Evolutionary conservation across 2,329 filamentous ascomycete species (phyloP).

Genomic region (Corynespora cassiicola): DNA sequence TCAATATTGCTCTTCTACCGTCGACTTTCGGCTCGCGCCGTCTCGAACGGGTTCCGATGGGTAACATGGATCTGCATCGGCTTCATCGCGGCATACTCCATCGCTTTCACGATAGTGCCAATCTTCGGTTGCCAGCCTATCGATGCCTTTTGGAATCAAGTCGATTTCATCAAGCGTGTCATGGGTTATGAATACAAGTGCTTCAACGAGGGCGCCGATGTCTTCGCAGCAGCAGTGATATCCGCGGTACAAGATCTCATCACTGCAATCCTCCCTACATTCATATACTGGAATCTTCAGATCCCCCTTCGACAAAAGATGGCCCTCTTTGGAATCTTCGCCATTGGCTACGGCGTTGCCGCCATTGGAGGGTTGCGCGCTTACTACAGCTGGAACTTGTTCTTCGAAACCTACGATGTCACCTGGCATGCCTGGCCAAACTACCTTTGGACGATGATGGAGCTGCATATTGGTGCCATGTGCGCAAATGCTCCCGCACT

Average conservation of each 20-base stretch:
- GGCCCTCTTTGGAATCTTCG: slow-evolving; percentile 37
- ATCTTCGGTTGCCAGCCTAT: slow-evolving; percentile 37
- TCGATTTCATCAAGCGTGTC: slow-evolving; percentile 18
- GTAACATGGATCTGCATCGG: slow-evolving; percentile 31
- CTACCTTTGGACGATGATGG: slow-evolving; percentile 27
- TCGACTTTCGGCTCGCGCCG: slow-evolving; percentile 30
- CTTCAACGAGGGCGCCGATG: slow-evolving; percentile 40
- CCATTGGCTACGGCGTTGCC: slow-evolving; percentile 37
- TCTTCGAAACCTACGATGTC: slow-evolving; percentile 37
- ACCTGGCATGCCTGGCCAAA: slow-evolving; percentile 33
- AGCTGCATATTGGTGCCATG: slow-evolving; percentile 36
- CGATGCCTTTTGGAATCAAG: slow-evolving; percentile 39
- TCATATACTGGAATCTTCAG: slow-evolving; percentile 39
- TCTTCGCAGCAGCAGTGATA: slow-evolving; percentile 34
- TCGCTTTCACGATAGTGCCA: slow-evolving; percentile 34
- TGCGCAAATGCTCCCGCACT: slow-evolving; percentile 39
- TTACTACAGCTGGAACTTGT: slow-evolving; percentile 35
- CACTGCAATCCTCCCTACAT: slow-evolving; percentile 38
- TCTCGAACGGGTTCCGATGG: slow-evolving; percentile 32
- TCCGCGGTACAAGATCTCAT: slow-evolving; percentile 34
- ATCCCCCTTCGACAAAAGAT: slow-evolving; percentile 36
- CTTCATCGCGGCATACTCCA: slow-evolving; percentile 31
- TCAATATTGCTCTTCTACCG: slow-evolving; percentile 42
- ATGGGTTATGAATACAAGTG: slow-evolving; percentile 35
- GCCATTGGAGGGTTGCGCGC: slow-evolving; percentile 28